Conservation (phyloP, 169 alveolate genomes). For the Eimeria sp. region DNA sequence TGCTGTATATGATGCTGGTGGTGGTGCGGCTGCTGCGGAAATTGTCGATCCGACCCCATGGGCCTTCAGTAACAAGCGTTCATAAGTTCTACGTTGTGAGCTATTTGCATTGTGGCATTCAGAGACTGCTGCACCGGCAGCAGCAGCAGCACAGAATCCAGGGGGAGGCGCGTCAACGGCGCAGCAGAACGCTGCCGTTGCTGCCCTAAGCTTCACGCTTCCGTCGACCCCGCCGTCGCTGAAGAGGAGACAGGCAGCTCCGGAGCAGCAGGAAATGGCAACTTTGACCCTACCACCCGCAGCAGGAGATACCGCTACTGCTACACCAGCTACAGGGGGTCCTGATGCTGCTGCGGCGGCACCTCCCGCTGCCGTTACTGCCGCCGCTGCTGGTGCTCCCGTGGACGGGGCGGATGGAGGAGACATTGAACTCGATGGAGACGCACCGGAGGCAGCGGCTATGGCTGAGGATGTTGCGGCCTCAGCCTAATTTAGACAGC, state of each 20-base stretch:
- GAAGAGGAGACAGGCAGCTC: constrained; percentile 59
- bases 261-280: constrained; percentile 63
- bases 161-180: constrained; percentile 32
- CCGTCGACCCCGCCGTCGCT: constrained; percentile 82
- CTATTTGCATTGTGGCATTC: background rate
- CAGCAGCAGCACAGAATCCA: constrained; percentile 3
- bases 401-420: constrained; percentile 14
- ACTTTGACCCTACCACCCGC: constrained; percentile 64
- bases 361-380: constrained; percentile 29
- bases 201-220: constrained; percentile 78
- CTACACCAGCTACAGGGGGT: constrained; percentile 9
- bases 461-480: constrained; percentile 73
- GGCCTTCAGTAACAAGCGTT: background rate
- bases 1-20: background rate
- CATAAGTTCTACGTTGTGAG: background rate
- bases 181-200: constrained; percentile 80
- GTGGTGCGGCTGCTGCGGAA: background rate
- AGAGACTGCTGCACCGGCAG: constrained; percentile 74
- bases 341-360: constrained; percentile 52
- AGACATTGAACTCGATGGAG: constrained; percentile 72
- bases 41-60: background rate
- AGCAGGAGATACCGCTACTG: constrained; percentile 31
- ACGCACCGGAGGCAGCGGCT: constrained; percentile 68
- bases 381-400: constrained; percentile 30
- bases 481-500: constrained; percentile 34